Base-by-base conservation (phyloP, 306 rosid genomes). In the Cicer yamashitae region DNA sequence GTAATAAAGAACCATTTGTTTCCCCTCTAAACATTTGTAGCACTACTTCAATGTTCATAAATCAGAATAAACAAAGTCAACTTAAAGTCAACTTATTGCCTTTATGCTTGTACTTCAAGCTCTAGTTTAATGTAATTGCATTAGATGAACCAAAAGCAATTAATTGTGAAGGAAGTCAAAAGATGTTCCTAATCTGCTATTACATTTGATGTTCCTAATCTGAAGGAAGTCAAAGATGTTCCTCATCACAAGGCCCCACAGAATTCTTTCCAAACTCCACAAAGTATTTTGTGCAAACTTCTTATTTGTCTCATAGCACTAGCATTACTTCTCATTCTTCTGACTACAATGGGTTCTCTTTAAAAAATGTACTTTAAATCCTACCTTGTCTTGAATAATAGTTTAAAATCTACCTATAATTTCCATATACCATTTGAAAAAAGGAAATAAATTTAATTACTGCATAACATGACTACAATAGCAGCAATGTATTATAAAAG, bases 391-490 rank as follows among this genome's bases (percentile, higher is more conserved):
- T 60, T 37, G 18, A 60, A 12, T 13, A 60, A 30, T 12, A 60
- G 45, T 60, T 30, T 37, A 60, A 60, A 60, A 60, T 60, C 43
- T n/a, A 60, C 67, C 14, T 1, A n/a, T 39, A 63, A 63, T 39
- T 38, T 39, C 68, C 45, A 39, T 37, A 62, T n/a, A 14, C 69
- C 25, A 64, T 41, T 14, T 6, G 14, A 41, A 41, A 62, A 64
- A 38, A 40, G 25, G 70, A 64, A 64, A 64, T 6, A 40, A 15
- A 41, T 8, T 14, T 18, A 64, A 41, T 64, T 15, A 64, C 25
- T 10, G 41, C 54, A 45, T n/a, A 37, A 8, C 67, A 52, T 72
- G 12, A 43, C 39, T 8, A 50, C 52, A 41, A 78, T 58, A 77
- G 37, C 38, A 59, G 8, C 50, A 73, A 60, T 48, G 34, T 7